These are phyloP conservation scores for Neoboletus brunneissimus DNA, from an alignment of 768 basidiomycete genomes.

Conservation along the genomic window DNA sequence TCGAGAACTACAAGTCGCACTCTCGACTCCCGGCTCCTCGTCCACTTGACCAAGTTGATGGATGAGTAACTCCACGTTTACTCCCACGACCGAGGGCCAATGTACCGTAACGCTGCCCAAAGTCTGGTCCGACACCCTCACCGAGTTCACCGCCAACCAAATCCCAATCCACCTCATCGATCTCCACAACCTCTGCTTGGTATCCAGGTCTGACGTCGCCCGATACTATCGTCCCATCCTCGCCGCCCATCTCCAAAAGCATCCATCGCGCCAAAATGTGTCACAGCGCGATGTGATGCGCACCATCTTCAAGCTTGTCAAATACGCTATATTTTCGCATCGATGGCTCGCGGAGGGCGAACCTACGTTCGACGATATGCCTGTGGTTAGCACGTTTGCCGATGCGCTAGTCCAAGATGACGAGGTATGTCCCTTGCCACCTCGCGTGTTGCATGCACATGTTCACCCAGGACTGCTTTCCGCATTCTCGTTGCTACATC, in stretches of 20 bases:
- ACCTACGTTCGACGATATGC: constrained; percentile 9
- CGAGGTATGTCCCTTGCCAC: not conserved
- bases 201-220: constrained; percentile 4
- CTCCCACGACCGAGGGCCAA: not conserved
- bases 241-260: constrained; percentile 3
- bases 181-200: constrained; percentile 5
- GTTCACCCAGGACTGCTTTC: not conserved
- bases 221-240: constrained; percentile 2
- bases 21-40: not conserved
- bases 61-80: not conserved
- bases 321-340: constrained; percentile 19
- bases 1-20: too few species aligned
- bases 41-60: not conserved
- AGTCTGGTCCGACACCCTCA: constrained; percentile 2
- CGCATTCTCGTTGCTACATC: too few species aligned
- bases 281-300: not conserved
- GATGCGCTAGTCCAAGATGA: not conserved
- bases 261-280: not conserved
- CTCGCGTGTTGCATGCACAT: not conserved
- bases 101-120: not conserved
- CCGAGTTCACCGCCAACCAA: constrained; percentile 9
- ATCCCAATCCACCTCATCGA: constrained; percentile 13
- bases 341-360: constrained; percentile 12
- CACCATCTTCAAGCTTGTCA: constrained; percentile 2
- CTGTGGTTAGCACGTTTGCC: not conserved